Percentiles rank a stretch among this genome's conserved stretches.
phyloP scores from a whole-genome alignment of 1,284 basidiomycete species.

The Phellinidium pouzarii region DNA sequence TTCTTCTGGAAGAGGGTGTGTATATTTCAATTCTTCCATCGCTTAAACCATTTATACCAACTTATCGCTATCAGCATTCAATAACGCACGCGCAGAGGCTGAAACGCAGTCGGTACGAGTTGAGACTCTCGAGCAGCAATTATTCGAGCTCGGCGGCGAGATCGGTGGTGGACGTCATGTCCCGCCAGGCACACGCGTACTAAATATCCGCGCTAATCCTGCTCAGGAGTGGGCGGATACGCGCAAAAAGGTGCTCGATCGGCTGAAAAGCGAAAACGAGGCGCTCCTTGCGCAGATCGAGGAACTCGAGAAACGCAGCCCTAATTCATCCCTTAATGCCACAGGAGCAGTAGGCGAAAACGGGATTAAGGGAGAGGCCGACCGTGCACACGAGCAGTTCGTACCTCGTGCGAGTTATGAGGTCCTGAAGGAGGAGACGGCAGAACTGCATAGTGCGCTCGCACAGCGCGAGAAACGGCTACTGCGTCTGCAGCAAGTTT shows the following conservation, averaged over 20 bases:
- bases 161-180: conserved; percentile 74
- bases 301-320: conserved; percentile 38
- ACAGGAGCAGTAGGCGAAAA: too few relatives aligned
- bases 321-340: conserved; percentile 26
- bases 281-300: conserved; percentile 53
- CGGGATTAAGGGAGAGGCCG: not conserved
- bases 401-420: conserved; percentile 70
- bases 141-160: conserved; percentile 70
- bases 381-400: not conserved
- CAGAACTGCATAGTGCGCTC: conserved; percentile 50
- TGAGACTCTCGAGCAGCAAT: conserved; percentile 59
- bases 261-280: conserved; percentile 69
- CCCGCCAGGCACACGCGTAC: conserved; percentile 60
- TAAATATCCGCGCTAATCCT: conserved; percentile 70
- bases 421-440: conserved; percentile 54
- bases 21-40: not conserved
- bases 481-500: conserved; percentile 68
- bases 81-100: conserved; percentile 4
- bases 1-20: conserved; percentile 37
- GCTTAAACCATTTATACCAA: not conserved
- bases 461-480: conserved; percentile 72
- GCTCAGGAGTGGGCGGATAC: conserved; percentile 67
- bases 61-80: conserved; percentile 36
- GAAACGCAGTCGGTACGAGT: conserved; percentile 24
- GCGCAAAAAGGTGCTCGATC: conserved; percentile 59